These are phyloP conservation scores for Phaeodactylum tricornutum DNA, from an alignment of 108 stramenopile genomes.

Conservation along the genomic window DNA sequence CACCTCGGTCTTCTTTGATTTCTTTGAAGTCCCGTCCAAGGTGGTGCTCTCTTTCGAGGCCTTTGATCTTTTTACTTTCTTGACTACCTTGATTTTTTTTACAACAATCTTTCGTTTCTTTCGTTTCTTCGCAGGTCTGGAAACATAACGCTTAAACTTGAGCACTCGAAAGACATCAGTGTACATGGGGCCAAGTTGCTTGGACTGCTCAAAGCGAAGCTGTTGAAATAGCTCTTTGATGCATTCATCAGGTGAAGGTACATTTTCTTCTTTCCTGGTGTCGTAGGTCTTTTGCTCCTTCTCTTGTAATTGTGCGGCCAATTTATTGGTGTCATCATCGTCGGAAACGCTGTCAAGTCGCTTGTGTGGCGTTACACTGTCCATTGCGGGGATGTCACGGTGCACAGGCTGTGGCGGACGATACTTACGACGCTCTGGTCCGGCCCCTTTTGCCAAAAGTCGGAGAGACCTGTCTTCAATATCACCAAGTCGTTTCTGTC, in stretches of 20 bases:
- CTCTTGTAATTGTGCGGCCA: too few relatives aligned
- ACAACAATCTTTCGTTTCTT: not conserved
- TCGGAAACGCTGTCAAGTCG: too few relatives aligned
- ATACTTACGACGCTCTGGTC: not conserved
- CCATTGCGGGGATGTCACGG: not conserved
- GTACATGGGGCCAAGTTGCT: slow-evolving; percentile 21
- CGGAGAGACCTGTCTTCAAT: slow-evolving; percentile 11
- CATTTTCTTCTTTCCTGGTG: too few relatives aligned
- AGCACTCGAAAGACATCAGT: slow-evolving; percentile 17
- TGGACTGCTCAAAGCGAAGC: too few relatives aligned
- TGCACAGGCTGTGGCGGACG: slow-evolving; percentile 1
- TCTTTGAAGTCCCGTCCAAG: too few relatives aligned
- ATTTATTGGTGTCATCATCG: too few relatives aligned
- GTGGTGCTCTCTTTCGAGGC: not conserved
- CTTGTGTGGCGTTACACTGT: not conserved
- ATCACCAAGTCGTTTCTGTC: not conserved
- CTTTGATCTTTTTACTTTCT: slow-evolving; percentile 1
- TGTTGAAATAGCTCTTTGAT: too few relatives aligned
- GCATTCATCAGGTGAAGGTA: too few relatives aligned
- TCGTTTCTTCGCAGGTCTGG: not conserved
- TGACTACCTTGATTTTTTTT: not conserved
- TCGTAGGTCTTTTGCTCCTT: too few relatives aligned
- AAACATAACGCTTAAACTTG: not conserved
- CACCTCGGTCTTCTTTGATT: too few relatives aligned
- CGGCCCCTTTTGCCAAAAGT: not conserved